phyloP scores from a whole-genome alignment of 208 protist genomes.

The Leishmania aethiopica region DNA sequence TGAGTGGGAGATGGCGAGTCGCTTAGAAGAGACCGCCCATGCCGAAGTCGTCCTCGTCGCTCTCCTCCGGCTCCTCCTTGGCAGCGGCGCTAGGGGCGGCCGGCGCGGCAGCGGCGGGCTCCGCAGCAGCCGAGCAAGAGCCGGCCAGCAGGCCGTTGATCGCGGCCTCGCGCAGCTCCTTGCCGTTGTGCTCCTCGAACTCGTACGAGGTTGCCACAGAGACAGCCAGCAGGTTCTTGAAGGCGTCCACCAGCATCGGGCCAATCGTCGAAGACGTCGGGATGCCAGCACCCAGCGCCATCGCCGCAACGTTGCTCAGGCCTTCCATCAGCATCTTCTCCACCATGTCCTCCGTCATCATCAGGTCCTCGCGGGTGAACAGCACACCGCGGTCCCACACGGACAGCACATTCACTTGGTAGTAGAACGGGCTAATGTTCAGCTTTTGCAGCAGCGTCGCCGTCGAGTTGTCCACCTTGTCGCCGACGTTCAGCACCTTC shows the following conservation, averaged over 20 bases:
- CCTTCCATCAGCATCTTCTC: conserved; percentile 84
- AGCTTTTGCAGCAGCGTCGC: conserved; percentile 98
- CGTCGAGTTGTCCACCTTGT: conserved; percentile 98
- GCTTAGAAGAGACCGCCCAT: conserved; percentile 87
- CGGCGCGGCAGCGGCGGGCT: conserved; percentile 45
- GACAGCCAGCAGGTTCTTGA: conserved; percentile 98
- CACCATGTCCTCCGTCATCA: conserved; percentile 95
- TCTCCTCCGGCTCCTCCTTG: conserved; percentile 67
- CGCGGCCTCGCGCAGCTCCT: conserved; percentile 91
- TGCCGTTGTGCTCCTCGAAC: conserved; percentile 83
- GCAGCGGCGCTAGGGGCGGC: conserved; percentile 38
- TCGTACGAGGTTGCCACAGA: conserved; percentile 95
- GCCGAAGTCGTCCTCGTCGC: conserved; percentile 86
- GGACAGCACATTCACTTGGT: conserved; percentile 92
- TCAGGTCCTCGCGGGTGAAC: conserved; percentile 95
- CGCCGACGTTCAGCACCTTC: conserved; percentile 94
- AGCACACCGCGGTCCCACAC: conserved; percentile 97
- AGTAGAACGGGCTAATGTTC: conserved; percentile 99
- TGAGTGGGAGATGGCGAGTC: neutral
- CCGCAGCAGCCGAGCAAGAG: conserved; percentile 65
- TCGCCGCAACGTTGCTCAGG: conserved; percentile 92
- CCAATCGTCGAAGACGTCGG: conserved; percentile 95
- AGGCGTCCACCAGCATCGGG: conserved; percentile 95
- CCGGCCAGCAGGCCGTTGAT: conserved; percentile 82
- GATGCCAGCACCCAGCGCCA: conserved; percentile 96